Conservation (phyloP, 2,329 filamentous ascomycete species). For the Magnaporthiopsis rhizophila region DNA sequence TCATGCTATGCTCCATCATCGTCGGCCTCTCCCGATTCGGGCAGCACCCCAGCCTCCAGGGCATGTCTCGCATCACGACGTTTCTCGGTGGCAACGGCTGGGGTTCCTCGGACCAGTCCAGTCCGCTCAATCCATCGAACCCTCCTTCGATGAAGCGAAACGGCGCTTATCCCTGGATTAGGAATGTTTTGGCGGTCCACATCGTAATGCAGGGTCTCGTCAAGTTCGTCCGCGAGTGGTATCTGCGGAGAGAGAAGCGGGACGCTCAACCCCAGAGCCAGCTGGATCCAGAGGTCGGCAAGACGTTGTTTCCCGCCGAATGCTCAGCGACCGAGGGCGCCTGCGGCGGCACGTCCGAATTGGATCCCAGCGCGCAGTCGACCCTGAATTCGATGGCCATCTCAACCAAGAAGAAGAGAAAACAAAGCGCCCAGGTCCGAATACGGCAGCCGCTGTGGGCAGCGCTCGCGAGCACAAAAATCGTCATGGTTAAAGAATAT, state of each 20-base stretch:
- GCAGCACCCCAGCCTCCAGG: conserved; percentile 34
- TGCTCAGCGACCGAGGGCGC: conserved; percentile 5
- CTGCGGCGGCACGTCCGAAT: background rate
- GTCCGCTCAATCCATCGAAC: conserved; percentile 36
- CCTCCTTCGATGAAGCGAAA: conserved; percentile 44
- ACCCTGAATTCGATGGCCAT: conserved; percentile 20
- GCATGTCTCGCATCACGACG: conserved; percentile 31
- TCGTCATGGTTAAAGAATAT: conserved; percentile 88
- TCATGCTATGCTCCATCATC: conserved; percentile 63
- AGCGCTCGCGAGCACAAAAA: conserved; percentile 89
- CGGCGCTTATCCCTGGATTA: conserved; percentile 56
- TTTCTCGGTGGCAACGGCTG: conserved; percentile 21
- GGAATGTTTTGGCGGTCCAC: conserved; percentile 64
- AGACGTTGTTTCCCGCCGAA: conserved; percentile 25
- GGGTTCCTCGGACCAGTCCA: conserved; percentile 32
- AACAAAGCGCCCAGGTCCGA: conserved; percentile 84
- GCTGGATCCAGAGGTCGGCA: conserved; percentile 57
- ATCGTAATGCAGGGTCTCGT: conserved; percentile 68
- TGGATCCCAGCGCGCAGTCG: background rate
- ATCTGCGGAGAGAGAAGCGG: conserved; percentile 51
- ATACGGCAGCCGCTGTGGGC: conserved; percentile 91
- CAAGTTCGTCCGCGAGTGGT: conserved; percentile 62
- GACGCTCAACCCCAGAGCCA: conserved; percentile 39
- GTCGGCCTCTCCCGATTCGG: conserved; percentile 50
- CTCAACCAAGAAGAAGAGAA: conserved; percentile 74